phyloP scores from a whole-genome alignment of 1,139 yeast genomes.

The Blastobotrys buckinghamii region DNA sequence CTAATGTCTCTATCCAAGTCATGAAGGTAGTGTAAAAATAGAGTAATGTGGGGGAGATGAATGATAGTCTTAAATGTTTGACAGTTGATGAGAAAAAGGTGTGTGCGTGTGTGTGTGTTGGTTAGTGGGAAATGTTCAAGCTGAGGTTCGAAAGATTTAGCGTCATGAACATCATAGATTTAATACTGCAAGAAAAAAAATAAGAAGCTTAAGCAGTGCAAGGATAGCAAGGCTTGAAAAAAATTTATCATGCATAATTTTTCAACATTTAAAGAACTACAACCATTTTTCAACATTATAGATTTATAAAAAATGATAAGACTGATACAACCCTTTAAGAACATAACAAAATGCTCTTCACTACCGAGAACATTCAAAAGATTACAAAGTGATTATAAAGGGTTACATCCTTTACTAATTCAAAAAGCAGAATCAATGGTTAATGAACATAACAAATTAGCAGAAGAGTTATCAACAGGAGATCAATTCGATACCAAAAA shows the following conservation, averaged over 20 bases:
- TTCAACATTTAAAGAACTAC: no score
- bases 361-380: not conserved
- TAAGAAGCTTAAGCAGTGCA: no score
- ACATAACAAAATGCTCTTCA: not conserved
- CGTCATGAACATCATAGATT: no score
- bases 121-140: no score
- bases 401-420: slow-evolving; percentile 23
- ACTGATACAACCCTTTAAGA: not conserved
- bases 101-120: no score
- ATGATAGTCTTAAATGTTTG: no score
- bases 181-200: no score
- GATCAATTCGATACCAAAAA: slow-evolving; percentile 47
- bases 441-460: slow-evolving; percentile 43
- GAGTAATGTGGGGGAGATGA: not conserved
- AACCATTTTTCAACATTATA: not conserved
- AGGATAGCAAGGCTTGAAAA: no score
- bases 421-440: slow-evolving; percentile 53
- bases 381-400: slow-evolving; percentile 4
- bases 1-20: slow-evolving; percentile 25
- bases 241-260: no score
- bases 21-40: slow-evolving; percentile 1
- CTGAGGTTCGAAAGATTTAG: no score
- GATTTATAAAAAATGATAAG: not conserved
- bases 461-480: slow-evolving; percentile 38
- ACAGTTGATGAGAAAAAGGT: no score